Conservation (phyloP, 2,329 filamentous ascomycete species). For the Macrophomina pseudophaseolina region DNA sequence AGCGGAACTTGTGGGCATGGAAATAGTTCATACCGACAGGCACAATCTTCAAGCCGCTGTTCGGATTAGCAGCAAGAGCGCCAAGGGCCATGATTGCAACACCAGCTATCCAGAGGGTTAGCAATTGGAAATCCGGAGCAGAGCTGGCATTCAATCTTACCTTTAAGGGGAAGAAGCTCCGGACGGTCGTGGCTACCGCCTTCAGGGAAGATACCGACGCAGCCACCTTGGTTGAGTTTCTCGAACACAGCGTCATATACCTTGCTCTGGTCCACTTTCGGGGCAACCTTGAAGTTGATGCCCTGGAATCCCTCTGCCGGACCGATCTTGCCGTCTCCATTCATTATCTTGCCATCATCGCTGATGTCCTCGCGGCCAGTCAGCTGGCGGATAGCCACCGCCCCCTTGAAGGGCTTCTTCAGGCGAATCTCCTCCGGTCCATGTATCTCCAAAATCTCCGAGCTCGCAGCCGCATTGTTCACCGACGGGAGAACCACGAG, state of each 20-base stretch:
- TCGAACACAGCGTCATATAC: constrained; percentile 94
- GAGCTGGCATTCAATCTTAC: constrained; percentile 37
- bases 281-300: constrained; percentile 83
- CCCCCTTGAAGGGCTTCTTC: constrained; percentile 85
- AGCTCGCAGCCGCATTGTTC: constrained; percentile 78
- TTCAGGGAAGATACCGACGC: constrained; percentile 96
- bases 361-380: constrained; percentile 78
- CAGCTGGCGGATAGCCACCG: constrained; percentile 76
- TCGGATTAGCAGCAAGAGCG: constrained; percentile 80
- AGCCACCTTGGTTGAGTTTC: constrained; percentile 79
- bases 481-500: constrained; percentile 85
- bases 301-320: constrained; percentile 68
- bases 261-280: constrained; percentile 90
- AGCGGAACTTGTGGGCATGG: constrained; percentile 97
- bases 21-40: constrained; percentile 99
- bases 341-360: constrained; percentile 66
- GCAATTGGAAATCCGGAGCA: not conserved
- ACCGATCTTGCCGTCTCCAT: constrained; percentile 61
- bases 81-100: constrained; percentile 98
- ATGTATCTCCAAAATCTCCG: constrained; percentile 82
- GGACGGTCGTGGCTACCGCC: constrained; percentile 95
- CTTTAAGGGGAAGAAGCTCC: constrained; percentile 86
- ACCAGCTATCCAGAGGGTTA: constrained; percentile 64
- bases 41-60: constrained; percentile 91
- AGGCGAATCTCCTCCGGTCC: constrained; percentile 80